A percentile compares a stretch with the other conserved stretches of the same genome.
phyloP scores from a whole-genome alignment of 331 rosid species.

The Stylosanthes scabra region DNA sequence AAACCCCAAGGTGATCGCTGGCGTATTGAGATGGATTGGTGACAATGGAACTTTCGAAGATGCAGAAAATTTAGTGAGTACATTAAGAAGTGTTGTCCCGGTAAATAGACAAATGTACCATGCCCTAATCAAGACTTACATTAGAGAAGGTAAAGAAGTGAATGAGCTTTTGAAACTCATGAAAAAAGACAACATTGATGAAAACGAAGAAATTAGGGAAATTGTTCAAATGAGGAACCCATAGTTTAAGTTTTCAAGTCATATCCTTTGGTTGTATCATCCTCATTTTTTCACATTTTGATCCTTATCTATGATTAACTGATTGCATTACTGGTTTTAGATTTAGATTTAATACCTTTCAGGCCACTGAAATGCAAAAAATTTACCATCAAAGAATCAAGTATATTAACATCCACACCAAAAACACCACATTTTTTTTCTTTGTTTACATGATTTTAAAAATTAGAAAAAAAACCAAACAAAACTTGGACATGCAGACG shows the following conservation, averaged over 20 bases:
- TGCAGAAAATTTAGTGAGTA: constrained; percentile 59
- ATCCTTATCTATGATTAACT: too few relatives aligned
- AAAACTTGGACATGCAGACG: too few relatives aligned
- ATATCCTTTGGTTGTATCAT: not conserved
- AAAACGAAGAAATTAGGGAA: constrained; percentile 46
- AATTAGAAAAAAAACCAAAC: too few relatives aligned
- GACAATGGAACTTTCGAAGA: constrained; percentile 62
- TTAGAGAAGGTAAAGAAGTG: constrained; percentile 59
- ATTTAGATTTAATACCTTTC: too few relatives aligned
- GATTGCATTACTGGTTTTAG: too few relatives aligned
- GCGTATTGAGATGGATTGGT: constrained; percentile 67
- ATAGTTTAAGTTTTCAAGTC: not conserved
- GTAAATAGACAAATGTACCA: constrained; percentile 56
- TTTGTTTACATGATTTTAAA: too few relatives aligned
- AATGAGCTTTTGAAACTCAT: constrained; percentile 53
- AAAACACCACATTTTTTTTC: too few relatives aligned
- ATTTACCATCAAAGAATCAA: too few relatives aligned
- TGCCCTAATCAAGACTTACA: constrained; percentile 59
- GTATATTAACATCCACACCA: too few relatives aligned
- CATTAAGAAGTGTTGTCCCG: constrained; percentile 49
- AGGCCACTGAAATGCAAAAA: too few relatives aligned
- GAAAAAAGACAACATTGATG: constrained; percentile 57
- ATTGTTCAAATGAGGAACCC: constrained; percentile 46
- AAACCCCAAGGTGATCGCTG: constrained; percentile 40
- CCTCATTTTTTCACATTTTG: too few relatives aligned